A percentile compares a stretch with the other conserved stretches of the same genome.
phyloP scores from a whole-genome alignment of 345 rosid species.

The Xanthoceras sorbifolium region DNA sequence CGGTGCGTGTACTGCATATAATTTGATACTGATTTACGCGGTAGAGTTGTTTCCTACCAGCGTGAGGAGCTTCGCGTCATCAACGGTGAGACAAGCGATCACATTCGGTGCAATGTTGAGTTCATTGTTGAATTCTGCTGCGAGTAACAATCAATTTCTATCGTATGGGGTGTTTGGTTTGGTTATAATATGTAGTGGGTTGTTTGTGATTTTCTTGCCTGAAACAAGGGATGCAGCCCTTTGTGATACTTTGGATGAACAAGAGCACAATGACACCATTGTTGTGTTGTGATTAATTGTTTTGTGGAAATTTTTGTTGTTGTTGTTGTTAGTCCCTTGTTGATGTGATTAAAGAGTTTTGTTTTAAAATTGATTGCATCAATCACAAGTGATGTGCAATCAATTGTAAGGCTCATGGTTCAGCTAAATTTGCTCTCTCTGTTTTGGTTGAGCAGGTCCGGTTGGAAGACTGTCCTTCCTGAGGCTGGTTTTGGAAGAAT shows the following conservation, averaged over 20 bases:
- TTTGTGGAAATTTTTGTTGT: neutral
- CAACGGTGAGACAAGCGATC: constrained; percentile 47
- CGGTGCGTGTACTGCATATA: constrained; percentile 41
- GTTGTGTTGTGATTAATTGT: neutral
- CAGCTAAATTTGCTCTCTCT: too few species aligned
- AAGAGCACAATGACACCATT: constrained; percentile 16
- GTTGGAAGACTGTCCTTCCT: too few species aligned
- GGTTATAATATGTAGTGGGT: constrained; percentile 18
- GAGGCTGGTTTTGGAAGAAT: too few species aligned
- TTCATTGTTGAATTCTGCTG: constrained; percentile 20
- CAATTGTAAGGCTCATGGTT: too few species aligned
- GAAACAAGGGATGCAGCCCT: constrained; percentile 21
- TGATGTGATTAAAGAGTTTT: too few species aligned
- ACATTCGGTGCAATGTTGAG: constrained; percentile 27
- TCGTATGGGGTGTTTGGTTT: constrained; percentile 22
- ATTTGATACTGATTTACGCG: constrained; percentile 41
- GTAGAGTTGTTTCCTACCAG: constrained; percentile 55
- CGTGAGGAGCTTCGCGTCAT: constrained; percentile 45
- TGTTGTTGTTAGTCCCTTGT: too few species aligned
- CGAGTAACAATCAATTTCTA: neutral
- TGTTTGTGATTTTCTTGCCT: constrained; percentile 19
- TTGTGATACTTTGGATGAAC: constrained; percentile 32
- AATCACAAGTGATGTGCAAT: too few species aligned
- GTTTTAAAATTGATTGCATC: too few species aligned
- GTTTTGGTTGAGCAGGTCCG: too few species aligned